These are phyloP conservation scores for Suillus americanus DNA, from an alignment of 768 basidiomycete species.

Conservation along the genomic window DNA sequence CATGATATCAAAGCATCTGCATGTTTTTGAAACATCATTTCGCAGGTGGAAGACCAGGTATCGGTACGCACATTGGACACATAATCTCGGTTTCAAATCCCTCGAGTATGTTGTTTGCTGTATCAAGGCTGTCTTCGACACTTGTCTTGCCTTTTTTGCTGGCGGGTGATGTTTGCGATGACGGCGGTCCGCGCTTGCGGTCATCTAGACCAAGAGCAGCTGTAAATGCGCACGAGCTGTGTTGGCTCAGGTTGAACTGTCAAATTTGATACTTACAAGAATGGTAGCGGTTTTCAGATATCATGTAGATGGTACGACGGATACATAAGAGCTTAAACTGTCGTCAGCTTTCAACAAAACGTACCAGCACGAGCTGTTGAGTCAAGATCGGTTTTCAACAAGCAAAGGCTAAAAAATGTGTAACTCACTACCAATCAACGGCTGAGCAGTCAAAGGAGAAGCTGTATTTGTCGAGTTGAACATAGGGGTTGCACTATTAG, in stretches of 20 bases:
- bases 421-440: background rate
- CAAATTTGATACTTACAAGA: background rate
- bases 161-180: constrained; percentile 10
- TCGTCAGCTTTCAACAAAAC: background rate
- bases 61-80: constrained; percentile 65
- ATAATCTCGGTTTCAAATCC: constrained; percentile 63
- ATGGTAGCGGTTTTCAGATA: background rate
- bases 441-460: background rate
- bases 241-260: background rate
- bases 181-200: constrained; percentile 8
- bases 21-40: constrained; percentile 6
- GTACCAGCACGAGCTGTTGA: background rate
- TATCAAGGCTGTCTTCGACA: constrained; percentile 15
- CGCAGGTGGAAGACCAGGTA: background rate
- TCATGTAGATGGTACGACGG: too few relatives aligned
- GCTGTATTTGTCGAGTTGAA: background rate
- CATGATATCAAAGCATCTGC: constrained; percentile 73
- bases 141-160: constrained; percentile 48
- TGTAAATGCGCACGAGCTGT: background rate
- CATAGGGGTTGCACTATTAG: background rate
- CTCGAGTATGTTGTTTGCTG: constrained; percentile 33
- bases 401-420: background rate
- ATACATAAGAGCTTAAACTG: background rate
- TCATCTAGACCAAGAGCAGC: background rate
- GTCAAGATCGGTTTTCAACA: background rate